Conservation (phyloP, 1,284 basidiomycete species). For the Erythrobasidium hasegawianum region DNA sequence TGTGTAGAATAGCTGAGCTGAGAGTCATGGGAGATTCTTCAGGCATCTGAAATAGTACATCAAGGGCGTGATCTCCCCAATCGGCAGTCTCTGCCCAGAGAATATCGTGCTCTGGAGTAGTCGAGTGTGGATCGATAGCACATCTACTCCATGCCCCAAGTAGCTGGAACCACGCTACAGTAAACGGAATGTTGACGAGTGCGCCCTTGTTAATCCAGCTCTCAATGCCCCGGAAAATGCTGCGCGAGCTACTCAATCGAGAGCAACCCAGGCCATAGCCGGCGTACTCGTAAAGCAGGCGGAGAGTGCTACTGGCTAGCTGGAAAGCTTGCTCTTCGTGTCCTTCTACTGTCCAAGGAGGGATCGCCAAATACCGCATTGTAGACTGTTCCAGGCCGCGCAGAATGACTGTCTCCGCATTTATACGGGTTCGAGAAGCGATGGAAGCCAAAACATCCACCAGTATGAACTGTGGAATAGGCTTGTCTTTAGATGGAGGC, state of each 20-base stretch:
- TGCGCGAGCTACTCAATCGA: conserved; percentile 2
- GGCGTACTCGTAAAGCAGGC: conserved; percentile 9
- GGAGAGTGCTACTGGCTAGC: conserved; percentile 4
- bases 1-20: neutral
- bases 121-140: conserved; percentile 33
- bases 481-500: conserved; percentile 5
- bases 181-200: conserved; percentile 1
- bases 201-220: neutral
- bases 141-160: conserved; percentile 24
- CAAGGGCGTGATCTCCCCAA: conserved; percentile 12
- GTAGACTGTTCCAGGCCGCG: conserved; percentile 18
- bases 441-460: conserved; percentile 9
- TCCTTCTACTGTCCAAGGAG: conserved; percentile 10
- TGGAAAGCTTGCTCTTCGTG: conserved; percentile 4
- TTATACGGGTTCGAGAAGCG: conserved; percentile 8
- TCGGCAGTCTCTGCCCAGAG: conserved; percentile 28
- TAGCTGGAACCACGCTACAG: conserved; percentile 19
- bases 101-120: conserved; percentile 33
- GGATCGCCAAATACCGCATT: conserved; percentile 21
- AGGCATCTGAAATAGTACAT: neutral
- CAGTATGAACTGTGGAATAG: conserved; percentile 1
- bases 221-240: conserved; percentile 20
- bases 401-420: conserved; percentile 25
- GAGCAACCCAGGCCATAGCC: conserved; percentile 22
- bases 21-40: neutral